phyloP scores from a whole-genome alignment of 768 basidiomycete species.

The Mycena olivaceomarginata region DNA sequence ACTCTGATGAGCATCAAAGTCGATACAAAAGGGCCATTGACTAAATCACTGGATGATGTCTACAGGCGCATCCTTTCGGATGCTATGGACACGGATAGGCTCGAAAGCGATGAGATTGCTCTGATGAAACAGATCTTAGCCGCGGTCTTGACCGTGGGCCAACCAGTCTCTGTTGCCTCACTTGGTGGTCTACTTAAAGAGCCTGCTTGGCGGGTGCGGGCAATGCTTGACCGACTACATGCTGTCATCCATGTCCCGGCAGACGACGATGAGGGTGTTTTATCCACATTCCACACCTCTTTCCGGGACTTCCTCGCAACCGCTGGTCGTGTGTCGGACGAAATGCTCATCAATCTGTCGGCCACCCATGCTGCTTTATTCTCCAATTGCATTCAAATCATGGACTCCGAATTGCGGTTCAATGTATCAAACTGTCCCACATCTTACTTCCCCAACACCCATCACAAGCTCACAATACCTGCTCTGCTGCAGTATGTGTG shows the following conservation, averaged over 20 bases:
- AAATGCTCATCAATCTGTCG: constrained; percentile 1
- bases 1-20: background rate
- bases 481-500: no score
- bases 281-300: constrained; percentile 19
- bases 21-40: constrained; percentile 14
- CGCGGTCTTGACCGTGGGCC: background rate
- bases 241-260: constrained; percentile 21
- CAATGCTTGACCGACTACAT: constrained; percentile 20
- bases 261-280: constrained; percentile 4
- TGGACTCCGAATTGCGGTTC: constrained; percentile 13
- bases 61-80: background rate
- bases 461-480: no score
- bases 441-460: no score
- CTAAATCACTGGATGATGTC: background rate
- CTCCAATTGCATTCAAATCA: constrained; percentile 8
- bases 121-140: background rate
- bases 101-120: background rate
- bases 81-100: background rate
- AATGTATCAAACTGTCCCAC: background rate
- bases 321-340: background rate
- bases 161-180: background rate
- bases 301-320: constrained; percentile 10
- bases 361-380: background rate
- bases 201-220: constrained; percentile 13
- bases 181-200: constrained; percentile 5